Conservation (phyloP, 495 filamentous ascomycete species). For the Xylaria grammica region DNA sequence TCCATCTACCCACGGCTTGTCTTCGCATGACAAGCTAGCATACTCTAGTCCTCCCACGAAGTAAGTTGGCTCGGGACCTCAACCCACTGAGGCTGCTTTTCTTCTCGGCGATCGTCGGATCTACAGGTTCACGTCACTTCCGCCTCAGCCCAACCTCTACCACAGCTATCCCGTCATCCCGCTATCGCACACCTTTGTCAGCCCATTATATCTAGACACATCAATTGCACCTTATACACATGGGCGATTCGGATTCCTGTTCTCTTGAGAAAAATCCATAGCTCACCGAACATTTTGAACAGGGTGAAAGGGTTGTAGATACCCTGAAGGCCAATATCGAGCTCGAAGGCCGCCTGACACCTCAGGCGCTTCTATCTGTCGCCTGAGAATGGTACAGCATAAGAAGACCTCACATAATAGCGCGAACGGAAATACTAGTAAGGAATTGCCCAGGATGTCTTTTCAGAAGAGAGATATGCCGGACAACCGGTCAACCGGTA, state of each 20-base stretch:
- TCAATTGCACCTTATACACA: constrained; percentile 29
- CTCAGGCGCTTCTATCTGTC: constrained; percentile 64
- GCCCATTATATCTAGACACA: constrained; percentile 14
- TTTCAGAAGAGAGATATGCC: constrained; percentile 80
- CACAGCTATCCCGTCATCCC: constrained; percentile 33
- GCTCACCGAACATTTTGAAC: constrained; percentile 33
- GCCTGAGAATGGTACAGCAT: constrained; percentile 83
- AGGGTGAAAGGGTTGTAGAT: constrained; percentile 73
- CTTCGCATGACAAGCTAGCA: constrained; percentile 30
- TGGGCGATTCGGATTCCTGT: constrained; percentile 17
- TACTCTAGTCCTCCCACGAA: constrained; percentile 26
- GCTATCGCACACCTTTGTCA: constrained; percentile 26
- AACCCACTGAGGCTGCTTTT: constrained; percentile 28
- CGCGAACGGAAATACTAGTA: constrained; percentile 49
- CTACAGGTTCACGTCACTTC: constrained; percentile 34
- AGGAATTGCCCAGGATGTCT: constrained; percentile 65
- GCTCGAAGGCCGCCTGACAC: constrained; percentile 75
- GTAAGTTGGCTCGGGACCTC: constrained; percentile 30
- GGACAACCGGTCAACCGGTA: constrained; percentile 50
- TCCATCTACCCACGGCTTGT: constrained; percentile 28
- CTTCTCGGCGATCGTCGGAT: constrained; percentile 18
- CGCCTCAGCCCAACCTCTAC: constrained; percentile 32
- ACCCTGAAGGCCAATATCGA: constrained; percentile 73
- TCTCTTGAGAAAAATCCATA: constrained; percentile 15
- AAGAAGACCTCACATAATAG: constrained; percentile 50